Conservation (phyloP, 495 filamentous ascomycete species). For the Penicillium diatomitis region DNA sequence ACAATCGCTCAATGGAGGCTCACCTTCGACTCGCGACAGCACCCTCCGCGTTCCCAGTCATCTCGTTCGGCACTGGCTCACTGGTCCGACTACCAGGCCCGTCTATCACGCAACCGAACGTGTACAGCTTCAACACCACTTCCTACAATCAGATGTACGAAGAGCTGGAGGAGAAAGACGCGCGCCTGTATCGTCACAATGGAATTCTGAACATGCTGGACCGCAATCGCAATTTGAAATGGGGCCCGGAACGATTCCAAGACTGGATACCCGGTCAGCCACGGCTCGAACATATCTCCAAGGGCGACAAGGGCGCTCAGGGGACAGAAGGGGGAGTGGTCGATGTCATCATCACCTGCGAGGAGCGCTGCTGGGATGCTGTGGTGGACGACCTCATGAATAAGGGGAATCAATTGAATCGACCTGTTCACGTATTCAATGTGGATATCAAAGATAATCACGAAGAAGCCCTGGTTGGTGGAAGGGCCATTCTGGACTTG, state of each 20-base stretch:
- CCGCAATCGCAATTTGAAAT: conserved; percentile 85
- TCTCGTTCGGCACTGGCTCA: conserved; percentile 95
- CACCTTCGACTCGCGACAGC: conserved; percentile 81
- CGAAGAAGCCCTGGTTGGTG: conserved; percentile 86
- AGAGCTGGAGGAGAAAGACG: conserved; percentile 77
- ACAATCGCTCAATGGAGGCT: conserved; percentile 98
- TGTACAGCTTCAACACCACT: conserved; percentile 92
- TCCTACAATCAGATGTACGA: conserved; percentile 87
- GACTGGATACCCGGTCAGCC: conserved; percentile 90
- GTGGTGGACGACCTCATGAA: conserved; percentile 89
- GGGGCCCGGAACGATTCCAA: conserved; percentile 94
- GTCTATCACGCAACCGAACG: conserved; percentile 84
- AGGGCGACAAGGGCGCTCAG: conserved; percentile 58
- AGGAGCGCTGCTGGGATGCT: conserved; percentile 97
- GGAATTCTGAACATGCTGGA: conserved; percentile 93
- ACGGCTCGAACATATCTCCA: conserved; percentile 48
- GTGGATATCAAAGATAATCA: conserved; percentile 98
- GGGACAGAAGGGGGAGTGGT: conserved; percentile 87
- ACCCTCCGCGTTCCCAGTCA: conserved; percentile 68
- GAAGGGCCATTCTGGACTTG: conserved; percentile 84
- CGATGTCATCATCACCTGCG: conserved; percentile 93
- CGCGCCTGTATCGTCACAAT: conserved; percentile 80
- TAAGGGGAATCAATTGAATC: conserved; percentile 72
- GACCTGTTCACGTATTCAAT: conserved; percentile 94
- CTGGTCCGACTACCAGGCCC: conserved; percentile 92